Evolutionary conservation across 495 filamentous ascomycete species (phyloP).

Genomic region (Xylaria curta): DNA sequence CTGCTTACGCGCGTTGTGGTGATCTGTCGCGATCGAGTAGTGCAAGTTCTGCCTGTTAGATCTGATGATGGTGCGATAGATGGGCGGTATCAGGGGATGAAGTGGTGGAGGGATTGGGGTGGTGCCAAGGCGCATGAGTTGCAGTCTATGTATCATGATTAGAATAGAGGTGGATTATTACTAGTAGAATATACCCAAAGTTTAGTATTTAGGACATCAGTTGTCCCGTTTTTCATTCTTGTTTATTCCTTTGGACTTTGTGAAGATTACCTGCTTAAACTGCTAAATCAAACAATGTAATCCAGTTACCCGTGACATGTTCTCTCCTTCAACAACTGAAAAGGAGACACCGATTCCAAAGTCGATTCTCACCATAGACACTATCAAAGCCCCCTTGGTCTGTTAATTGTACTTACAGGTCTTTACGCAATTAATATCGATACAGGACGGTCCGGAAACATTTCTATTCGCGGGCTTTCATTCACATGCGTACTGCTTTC

Average conservation of each 20-base stretch:
- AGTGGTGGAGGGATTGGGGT: conserved; percentile 14
- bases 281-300: background rate
- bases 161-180: background rate
- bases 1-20: background rate
- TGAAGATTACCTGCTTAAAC: background rate
- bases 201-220: background rate
- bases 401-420: background rate
- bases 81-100: background rate
- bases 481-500: background rate
- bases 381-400: background rate
- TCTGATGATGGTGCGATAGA: background rate
- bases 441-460: background rate
- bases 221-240: background rate
- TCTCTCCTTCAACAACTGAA: background rate
- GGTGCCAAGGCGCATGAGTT: conserved; percentile 28
- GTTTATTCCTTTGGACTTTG: background rate
- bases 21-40: background rate
- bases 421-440: background rate
- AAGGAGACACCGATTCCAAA: background rate
- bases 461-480: background rate
- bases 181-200: conserved; percentile 3
- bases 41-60: background rate
- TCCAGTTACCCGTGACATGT: background rate
- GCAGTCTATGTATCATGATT: conserved; percentile 22
- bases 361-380: background rate